Evolutionary conservation across 2,329 filamentous ascomycete species (phyloP).

Genomic region (Trichoderma polysporum): DNA sequence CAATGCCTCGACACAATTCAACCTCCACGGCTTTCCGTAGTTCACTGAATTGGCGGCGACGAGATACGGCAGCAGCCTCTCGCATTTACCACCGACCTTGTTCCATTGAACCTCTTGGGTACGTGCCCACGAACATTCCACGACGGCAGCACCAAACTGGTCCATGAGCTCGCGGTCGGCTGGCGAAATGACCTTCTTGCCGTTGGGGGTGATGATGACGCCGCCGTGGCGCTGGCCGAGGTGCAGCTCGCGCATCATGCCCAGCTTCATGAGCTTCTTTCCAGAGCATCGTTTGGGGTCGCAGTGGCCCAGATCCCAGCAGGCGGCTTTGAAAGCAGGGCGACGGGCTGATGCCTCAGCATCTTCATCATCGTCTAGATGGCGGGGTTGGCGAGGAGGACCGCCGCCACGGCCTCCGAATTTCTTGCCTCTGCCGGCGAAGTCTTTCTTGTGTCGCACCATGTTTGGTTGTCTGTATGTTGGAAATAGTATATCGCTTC

Average conservation of each 20-base stretch:
- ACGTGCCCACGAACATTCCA: slow-evolving; percentile 95
- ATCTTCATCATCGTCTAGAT: slow-evolving; percentile 42
- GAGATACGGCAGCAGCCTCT: slow-evolving; percentile 86
- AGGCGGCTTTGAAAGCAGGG: slow-evolving; percentile 82
- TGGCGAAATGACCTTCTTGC: slow-evolving; percentile 78
- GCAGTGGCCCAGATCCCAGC: slow-evolving; percentile 97
- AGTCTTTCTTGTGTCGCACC: slow-evolving; percentile 96
- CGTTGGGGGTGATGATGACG: slow-evolving; percentile 93
- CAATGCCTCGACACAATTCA: slow-evolving; percentile 95
- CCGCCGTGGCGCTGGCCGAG: slow-evolving; percentile 89
- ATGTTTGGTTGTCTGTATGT: slow-evolving; percentile 45
- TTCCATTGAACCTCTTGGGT: slow-evolving; percentile 88
- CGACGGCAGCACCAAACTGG: slow-evolving; percentile 88
- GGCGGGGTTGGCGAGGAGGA: slow-evolving; percentile 49
- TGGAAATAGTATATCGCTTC: background rate
- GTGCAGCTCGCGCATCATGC: slow-evolving; percentile 89
- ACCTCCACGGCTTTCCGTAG: slow-evolving; percentile 90
- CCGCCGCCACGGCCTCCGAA: slow-evolving; percentile 56
- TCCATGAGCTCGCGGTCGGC: slow-evolving; percentile 81
- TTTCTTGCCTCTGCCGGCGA: slow-evolving; percentile 71
- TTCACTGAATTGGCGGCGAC: slow-evolving; percentile 97
- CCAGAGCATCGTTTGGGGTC: slow-evolving; percentile 96
- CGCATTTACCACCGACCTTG: slow-evolving; percentile 90
- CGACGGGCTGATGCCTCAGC: slow-evolving; percentile 33
- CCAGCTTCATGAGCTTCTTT: slow-evolving; percentile 88